Conservation (phyloP, 2,329 filamentous ascomycete genomes). For the Knoxdaviesia proteae region DNA sequence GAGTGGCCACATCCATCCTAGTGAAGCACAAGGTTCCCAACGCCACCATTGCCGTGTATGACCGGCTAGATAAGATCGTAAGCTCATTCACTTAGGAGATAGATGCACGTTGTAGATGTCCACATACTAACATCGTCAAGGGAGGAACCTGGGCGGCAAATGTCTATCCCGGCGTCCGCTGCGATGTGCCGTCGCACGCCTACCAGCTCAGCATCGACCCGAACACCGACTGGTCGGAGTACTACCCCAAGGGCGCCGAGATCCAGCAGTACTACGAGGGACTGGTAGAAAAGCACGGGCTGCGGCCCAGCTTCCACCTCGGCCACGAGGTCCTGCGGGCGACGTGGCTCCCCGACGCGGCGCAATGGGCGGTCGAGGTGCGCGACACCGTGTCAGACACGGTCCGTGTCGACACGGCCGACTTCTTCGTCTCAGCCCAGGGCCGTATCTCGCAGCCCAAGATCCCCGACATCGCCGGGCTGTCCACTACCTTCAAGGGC, state of each 20-base stretch:
- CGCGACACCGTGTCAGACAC: neutral
- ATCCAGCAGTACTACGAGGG: constrained; percentile 41
- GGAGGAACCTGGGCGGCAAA: constrained; percentile 35
- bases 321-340: constrained; percentile 4
- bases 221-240: constrained; percentile 47
- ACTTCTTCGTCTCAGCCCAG: constrained; percentile 4
- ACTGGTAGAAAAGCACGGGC: constrained; percentile 1
- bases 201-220: constrained; percentile 50
- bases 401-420: constrained; percentile 1
- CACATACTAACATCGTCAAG: constrained; percentile 7
- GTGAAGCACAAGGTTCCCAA: constrained; percentile 6
- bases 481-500: constrained; percentile 25
- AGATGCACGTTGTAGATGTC: neutral
- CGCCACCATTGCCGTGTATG: neutral
- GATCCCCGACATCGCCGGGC: constrained; percentile 29
- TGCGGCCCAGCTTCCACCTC: too few relatives aligned
- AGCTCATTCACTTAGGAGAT: neutral
- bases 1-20: constrained; percentile 13
- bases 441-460: constrained; percentile 11
- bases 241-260: constrained; percentile 45
- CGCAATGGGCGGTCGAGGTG: constrained; percentile 3
- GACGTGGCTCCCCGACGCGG: constrained; percentile 3
- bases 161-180: constrained; percentile 42
- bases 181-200: constrained; percentile 48
- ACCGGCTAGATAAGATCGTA: constrained; percentile 1